A percentile compares a stretch with the other conserved stretches of the same genome.
phyloP scores from a whole-genome alignment of 768 basidiomycete genomes.

The Pholiota microspora region DNA sequence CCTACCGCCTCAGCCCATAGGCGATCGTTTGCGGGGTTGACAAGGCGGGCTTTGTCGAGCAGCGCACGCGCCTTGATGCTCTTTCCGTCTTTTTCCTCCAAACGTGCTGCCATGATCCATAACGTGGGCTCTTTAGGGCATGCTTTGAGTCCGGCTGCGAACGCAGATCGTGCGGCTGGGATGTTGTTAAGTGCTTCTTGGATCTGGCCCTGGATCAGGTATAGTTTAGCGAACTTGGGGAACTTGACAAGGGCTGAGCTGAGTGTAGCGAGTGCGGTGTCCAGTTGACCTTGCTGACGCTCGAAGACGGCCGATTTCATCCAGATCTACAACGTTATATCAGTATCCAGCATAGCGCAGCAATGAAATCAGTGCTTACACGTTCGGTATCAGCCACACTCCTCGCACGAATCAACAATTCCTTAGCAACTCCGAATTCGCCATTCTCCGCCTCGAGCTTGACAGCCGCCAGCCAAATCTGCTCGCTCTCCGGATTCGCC shows the following conservation, averaged over 20 bases:
- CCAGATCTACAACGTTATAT: slow-evolving; percentile 71
- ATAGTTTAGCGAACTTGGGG: slow-evolving; percentile 87
- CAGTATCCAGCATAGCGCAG: slow-evolving; percentile 6
- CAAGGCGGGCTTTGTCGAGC: slow-evolving; percentile 84
- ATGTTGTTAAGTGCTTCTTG: slow-evolving; percentile 60
- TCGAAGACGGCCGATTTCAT: slow-evolving; percentile 98
- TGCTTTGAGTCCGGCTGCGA: slow-evolving; percentile 79
- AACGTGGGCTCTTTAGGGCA: slow-evolving; percentile 83
- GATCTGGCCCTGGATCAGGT: slow-evolving; percentile 98
- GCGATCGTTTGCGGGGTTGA: slow-evolving; percentile 81
- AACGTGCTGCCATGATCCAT: slow-evolving; percentile 85
- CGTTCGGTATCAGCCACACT: slow-evolving; percentile 90
- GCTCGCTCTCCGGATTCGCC: slow-evolving; percentile 95
- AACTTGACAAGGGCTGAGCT: slow-evolving; percentile 77
- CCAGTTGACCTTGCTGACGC: slow-evolving; percentile 77
- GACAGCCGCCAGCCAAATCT: slow-evolving; percentile 96
- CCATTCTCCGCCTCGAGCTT: slow-evolving; percentile 97
- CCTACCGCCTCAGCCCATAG: slow-evolving; percentile 91
- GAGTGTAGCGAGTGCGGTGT: slow-evolving; percentile 73
- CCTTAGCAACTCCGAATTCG: slow-evolving; percentile 80
- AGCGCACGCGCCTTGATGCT: slow-evolving; percentile 91
- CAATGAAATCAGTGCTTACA: slow-evolving; percentile 39
- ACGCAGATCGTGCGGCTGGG: slow-evolving; percentile 73
- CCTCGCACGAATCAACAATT: slow-evolving; percentile 84
- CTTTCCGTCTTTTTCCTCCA: slow-evolving; percentile 90